Base-by-base conservation (phyloP, 2,329 filamentous ascomycete species). In the Scedosporium apiospermum region DNA sequence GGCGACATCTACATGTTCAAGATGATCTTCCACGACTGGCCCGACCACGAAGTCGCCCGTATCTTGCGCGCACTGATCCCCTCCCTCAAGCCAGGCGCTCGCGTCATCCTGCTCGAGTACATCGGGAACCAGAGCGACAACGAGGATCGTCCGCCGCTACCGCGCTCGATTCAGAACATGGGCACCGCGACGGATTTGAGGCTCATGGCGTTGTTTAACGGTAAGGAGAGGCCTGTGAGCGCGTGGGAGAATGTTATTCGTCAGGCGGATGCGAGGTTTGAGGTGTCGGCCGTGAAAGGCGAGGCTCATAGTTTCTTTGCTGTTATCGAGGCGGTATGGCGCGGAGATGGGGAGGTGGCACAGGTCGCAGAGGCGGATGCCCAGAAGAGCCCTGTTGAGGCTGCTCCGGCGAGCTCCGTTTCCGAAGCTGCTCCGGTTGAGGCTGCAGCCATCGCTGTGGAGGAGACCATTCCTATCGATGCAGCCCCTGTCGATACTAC, bases 1-100 rank as follows among this genome's bases (percentile, higher is more conserved):
- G 85, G 82, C 0, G 83, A 85, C 66, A 75, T 85, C 18, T 87
- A 86, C 72, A 77, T 82, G 66, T 80, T 86, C 70, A 80, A 82
- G 58, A 81, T 80, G 77, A 85, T 87, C 65, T 71, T 88, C 6
- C 83, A 88, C 69, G 85, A 87, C 72, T 84, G 84, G 73, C 80
- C 82, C 0, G 83, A 83, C 14, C 76, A 77, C 2, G 80, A 83
- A 62, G 77, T 78, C 3, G 68, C 79, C 55, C 74, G 75, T 55
- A 80, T 85, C 46, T 71, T 82, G 44, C 75, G 75, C 64, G 78
- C 77, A 21, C 73, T 86, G 7, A 71, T 83, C 2, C 82, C 83
- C 1, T 78, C 82, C 41, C 71, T 86, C 60, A 82, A 85, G 70
- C 77, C 80, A 1, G 78, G 84, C 18, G 77, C 82, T 10, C 73